A percentile compares a stretch with the other conserved stretches of the same genome.
Conservation (phyloP, 495 filamentous ascomycete genomes). For the Tuber indicum region DNA sequence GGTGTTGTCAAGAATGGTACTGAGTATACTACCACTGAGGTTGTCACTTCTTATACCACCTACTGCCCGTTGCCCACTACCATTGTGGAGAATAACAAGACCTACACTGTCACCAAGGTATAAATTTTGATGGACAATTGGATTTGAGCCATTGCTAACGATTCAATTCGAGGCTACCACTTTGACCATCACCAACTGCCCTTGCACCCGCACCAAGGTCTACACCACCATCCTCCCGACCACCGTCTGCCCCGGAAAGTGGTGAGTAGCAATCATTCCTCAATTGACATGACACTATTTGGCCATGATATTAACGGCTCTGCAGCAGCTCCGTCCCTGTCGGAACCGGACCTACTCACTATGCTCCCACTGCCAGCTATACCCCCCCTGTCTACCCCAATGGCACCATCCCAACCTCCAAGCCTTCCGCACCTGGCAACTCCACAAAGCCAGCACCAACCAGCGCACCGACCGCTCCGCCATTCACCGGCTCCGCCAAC, state of each 20-base stretch:
- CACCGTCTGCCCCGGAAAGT: constrained; percentile 19
- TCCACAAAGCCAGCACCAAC: constrained; percentile 36
- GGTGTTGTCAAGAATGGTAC: constrained; percentile 28
- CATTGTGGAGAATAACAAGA: constrained; percentile 60
- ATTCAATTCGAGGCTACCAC: constrained; percentile 51
- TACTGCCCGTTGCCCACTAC: constrained; percentile 74
- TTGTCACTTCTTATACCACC: constrained; percentile 73
- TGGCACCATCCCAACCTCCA: constrained; percentile 35
- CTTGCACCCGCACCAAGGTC: constrained; percentile 51
- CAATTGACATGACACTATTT: background rate
- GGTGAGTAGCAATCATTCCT: constrained; percentile 15
- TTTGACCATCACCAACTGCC: constrained; percentile 72
- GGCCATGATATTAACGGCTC: constrained; percentile 10
- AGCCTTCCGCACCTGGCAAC: constrained; percentile 8
- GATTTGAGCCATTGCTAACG: background rate
- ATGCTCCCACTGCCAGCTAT: constrained; percentile 14
- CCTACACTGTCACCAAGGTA: constrained; percentile 74
- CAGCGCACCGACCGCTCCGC: constrained; percentile 36
- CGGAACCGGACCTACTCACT: background rate
- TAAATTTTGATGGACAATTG: constrained; percentile 19
- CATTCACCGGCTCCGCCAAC: constrained; percentile 45
- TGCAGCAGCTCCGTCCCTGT: constrained; percentile 26
- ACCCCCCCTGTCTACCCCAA: constrained; percentile 20
- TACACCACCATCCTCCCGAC: constrained; percentile 46
- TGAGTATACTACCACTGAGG: constrained; percentile 59